Evolutionary conservation across 768 basidiomycete genomes (phyloP).

Genomic region (Russula sp.): DNA sequence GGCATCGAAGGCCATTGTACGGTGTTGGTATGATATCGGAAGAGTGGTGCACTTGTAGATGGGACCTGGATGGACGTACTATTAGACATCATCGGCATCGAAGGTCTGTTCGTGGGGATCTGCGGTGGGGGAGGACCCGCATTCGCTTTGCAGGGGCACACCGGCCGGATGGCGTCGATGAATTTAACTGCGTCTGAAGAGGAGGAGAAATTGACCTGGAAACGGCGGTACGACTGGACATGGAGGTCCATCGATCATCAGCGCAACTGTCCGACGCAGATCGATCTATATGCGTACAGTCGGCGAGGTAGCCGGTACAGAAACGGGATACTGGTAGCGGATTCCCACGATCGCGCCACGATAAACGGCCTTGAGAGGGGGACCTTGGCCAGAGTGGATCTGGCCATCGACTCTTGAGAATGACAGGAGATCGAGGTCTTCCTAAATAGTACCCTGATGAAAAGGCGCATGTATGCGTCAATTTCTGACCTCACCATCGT

Average conservation of each 20-base stretch:
- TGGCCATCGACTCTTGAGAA: constrained; percentile 43
- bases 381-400: constrained; percentile 39
- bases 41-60: background rate
- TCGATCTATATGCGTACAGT: background rate
- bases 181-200: constrained; percentile 46
- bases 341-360: constrained; percentile 69
- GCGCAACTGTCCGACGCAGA: background rate
- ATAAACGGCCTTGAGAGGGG: constrained; percentile 78
- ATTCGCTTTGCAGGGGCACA: constrained; percentile 73
- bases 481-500: constrained; percentile 49
- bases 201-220: constrained; percentile 67
- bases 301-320: constrained; percentile 22
- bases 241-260: background rate
- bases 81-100: constrained; percentile 17
- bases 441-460: constrained; percentile 37
- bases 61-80: background rate
- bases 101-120: constrained; percentile 23
- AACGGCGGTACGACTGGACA: constrained; percentile 60
- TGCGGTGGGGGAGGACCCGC: constrained; percentile 29
- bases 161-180: constrained; percentile 53
- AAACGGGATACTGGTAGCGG: constrained; percentile 57
- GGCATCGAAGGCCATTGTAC: constrained; percentile 5
- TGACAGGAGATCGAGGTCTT: constrained; percentile 68
- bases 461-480: constrained; percentile 6
- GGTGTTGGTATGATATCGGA: background rate